phyloP scores from a whole-genome alignment of 805 yeast species.

The Pichia scutulata region DNA sequence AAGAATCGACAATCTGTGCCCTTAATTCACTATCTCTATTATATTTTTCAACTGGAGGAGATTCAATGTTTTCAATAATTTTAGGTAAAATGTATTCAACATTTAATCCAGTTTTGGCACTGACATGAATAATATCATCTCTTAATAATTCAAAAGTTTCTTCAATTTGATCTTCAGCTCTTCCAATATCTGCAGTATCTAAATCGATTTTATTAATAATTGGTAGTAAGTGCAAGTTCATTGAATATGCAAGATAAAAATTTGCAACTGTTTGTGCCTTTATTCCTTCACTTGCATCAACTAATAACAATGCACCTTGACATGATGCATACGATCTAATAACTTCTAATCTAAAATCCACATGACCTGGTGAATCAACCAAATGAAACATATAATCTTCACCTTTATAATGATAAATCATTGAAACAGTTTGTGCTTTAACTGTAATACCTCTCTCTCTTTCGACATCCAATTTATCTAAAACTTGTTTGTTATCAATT shows the following conservation, averaged over 20 bases:
- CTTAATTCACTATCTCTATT: slow-evolving; percentile 44
- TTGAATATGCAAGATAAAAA: slow-evolving; percentile 79
- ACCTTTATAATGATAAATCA: slow-evolving; percentile 66
- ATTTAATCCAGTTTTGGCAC: slow-evolving; percentile 86
- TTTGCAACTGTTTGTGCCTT: slow-evolving; percentile 99
- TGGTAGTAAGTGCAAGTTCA: slow-evolving; percentile 76
- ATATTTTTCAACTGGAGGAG: slow-evolving; percentile 34
- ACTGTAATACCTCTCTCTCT: slow-evolving; percentile 95
- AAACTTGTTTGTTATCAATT: slow-evolving; percentile 62
- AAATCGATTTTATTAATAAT: slow-evolving; percentile 89
- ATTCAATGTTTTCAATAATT: slow-evolving; percentile 72
- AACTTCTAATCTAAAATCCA: slow-evolving; percentile 91
- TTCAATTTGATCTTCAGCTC: slow-evolving; percentile 79
- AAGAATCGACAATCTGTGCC: slow-evolving; percentile 87
- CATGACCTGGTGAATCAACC: slow-evolving; percentile 98
- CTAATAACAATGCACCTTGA: slow-evolving; percentile 84
- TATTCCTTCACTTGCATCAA: slow-evolving; percentile 94
- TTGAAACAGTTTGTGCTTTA: slow-evolving; percentile 93
- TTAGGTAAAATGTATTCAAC: slow-evolving; percentile 76
- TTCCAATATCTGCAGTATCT: slow-evolving; percentile 75
- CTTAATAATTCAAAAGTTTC: slow-evolving; percentile 71
- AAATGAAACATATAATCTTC: slow-evolving; percentile 79
- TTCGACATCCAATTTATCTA: slow-evolving; percentile 90
- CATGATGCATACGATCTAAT: slow-evolving; percentile 92
- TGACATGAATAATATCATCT: slow-evolving; percentile 71